Evolutionary conservation across 2,329 filamentous ascomycete genomes (phyloP).

Genomic region (Phaeosphaeriaceae sp.): DNA sequence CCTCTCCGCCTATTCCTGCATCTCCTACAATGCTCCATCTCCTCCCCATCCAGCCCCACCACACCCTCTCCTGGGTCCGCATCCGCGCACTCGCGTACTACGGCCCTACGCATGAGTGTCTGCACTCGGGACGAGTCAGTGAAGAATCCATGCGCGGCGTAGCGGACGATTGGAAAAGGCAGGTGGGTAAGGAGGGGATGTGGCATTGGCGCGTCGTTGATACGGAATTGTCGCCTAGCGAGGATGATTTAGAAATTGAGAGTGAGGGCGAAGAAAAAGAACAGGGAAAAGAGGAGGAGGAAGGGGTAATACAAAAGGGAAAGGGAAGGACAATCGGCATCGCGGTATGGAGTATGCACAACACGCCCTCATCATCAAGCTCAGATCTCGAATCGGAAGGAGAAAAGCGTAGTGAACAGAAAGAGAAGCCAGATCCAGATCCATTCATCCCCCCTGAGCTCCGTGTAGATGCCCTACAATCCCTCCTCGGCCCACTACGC

Average conservation of each 20-base stretch:
- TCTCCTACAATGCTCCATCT: constrained; percentile 30
- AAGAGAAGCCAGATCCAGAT: not conserved
- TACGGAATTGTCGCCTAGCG: constrained; percentile 28
- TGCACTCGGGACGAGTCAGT: constrained; percentile 33
- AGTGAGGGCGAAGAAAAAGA: too few species aligned
- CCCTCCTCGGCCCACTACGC: constrained; percentile 34
- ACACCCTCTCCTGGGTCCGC: constrained; percentile 39
- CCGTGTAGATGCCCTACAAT: constrained; percentile 32
- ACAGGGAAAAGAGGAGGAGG: too few species aligned
- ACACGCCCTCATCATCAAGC: constrained; percentile 5
- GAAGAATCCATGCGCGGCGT: constrained; percentile 33
- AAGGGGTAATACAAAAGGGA: too few species aligned
- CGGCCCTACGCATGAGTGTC: constrained; percentile 39
- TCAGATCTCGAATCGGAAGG: too few species aligned
- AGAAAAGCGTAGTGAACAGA: constrained; percentile 3
- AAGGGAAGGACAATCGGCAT: constrained; percentile 37
- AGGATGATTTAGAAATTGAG: constrained; percentile 23
- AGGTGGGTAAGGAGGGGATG: constrained; percentile 28
- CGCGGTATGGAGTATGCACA: constrained; percentile 36
- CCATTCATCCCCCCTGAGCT: constrained; percentile 75
- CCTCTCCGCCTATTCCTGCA: not conserved
- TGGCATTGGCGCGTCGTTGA: constrained; percentile 46
- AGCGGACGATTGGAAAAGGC: constrained; percentile 30
- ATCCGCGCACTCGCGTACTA: constrained; percentile 37
- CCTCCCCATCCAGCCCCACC: constrained; percentile 25